Conservation (phyloP, 1,139 yeast species). For the Hyphopichia buzzinii region DNA sequence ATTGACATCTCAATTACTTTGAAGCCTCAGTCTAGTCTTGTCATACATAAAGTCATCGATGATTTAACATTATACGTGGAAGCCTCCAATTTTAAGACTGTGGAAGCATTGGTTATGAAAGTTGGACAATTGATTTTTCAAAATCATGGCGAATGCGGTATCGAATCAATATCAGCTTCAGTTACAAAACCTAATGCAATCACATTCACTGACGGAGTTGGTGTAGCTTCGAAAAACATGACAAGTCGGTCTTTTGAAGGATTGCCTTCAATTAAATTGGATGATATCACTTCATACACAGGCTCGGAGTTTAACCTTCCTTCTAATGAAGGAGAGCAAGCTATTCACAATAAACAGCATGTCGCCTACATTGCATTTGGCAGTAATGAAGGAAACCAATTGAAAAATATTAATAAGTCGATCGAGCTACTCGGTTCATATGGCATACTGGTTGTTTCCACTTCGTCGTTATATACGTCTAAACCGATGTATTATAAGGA, state of each 20-base stretch:
- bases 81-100: conserved; percentile 77
- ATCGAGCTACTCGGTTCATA: conserved; percentile 44
- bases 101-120: conserved; percentile 81
- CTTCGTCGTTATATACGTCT: conserved; percentile 81
- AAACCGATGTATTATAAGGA: conserved; percentile 89
- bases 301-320: conserved; percentile 34
- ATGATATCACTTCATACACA: conserved; percentile 1
- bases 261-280: conserved; percentile 20
- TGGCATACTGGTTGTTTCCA: conserved; percentile 49
- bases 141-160: conserved; percentile 27
- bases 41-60: conserved; percentile 40
- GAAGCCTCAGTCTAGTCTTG: conserved; percentile 31
- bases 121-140: conserved; percentile 64
- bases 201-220: conserved; percentile 84
- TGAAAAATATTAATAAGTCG: conserved; percentile 60
- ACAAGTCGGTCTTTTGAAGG: conserved; percentile 32
- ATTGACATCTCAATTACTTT: conserved; percentile 54
- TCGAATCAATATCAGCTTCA: conserved; percentile 47
- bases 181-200: conserved; percentile 90
- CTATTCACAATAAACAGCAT: conserved; percentile 29
- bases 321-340: conserved; percentile 22
- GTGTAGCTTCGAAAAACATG: conserved; percentile 64
- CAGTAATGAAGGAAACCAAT: conserved; percentile 74
- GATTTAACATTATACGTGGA: conserved; percentile 61
- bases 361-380: conserved; percentile 84